Percentiles rank a stretch among this genome's conserved stretches.
phyloP scores from a whole-genome alignment of 768 basidiomycete genomes.

The Agrocybe chaxingu region DNA sequence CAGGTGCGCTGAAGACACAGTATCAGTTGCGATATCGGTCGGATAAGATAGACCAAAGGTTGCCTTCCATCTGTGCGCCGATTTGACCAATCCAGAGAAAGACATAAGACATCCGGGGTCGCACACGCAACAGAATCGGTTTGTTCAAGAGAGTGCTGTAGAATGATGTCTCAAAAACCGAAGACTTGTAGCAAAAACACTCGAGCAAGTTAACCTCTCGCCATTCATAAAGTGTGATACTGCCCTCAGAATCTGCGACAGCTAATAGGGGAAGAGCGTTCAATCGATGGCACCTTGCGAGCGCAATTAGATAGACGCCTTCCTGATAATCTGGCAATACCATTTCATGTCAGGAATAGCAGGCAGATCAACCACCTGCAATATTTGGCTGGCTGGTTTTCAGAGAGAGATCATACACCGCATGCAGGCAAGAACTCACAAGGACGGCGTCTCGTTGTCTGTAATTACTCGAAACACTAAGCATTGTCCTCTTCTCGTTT shows the following conservation, averaged over 20 bases:
- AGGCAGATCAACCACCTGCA: constrained; percentile 69
- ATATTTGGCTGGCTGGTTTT: constrained; percentile 38
- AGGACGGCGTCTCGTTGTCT: constrained; percentile 21
- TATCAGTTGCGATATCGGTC: neutral
- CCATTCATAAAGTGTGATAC: constrained; percentile 63
- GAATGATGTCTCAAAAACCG: constrained; percentile 6
- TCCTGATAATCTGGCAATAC: constrained; percentile 33
- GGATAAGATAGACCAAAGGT: neutral
- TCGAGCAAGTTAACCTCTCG: constrained; percentile 32
- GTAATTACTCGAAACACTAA: constrained; percentile 54
- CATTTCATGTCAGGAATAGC: constrained; percentile 96
- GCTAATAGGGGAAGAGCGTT: constrained; percentile 49
- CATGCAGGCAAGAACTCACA: constrained; percentile 27
- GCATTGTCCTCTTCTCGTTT: constrained; percentile 63
- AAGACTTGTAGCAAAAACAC: neutral
- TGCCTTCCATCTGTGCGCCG: constrained; percentile 51
- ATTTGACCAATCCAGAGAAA: constrained; percentile 94
- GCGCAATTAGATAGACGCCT: neutral
- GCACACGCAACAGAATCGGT: constrained; percentile 46
- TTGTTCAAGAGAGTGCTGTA: constrained; percentile 36
- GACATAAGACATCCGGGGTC: constrained; percentile 63
- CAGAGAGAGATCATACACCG: neutral
- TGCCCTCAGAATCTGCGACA: constrained; percentile 85
- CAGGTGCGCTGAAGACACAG: constrained; percentile 35
- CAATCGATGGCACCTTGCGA: constrained; percentile 56